phyloP scores from a whole-genome alignment of 495 filamentous ascomycete genomes.

The Talaromyces proteolyticus region DNA sequence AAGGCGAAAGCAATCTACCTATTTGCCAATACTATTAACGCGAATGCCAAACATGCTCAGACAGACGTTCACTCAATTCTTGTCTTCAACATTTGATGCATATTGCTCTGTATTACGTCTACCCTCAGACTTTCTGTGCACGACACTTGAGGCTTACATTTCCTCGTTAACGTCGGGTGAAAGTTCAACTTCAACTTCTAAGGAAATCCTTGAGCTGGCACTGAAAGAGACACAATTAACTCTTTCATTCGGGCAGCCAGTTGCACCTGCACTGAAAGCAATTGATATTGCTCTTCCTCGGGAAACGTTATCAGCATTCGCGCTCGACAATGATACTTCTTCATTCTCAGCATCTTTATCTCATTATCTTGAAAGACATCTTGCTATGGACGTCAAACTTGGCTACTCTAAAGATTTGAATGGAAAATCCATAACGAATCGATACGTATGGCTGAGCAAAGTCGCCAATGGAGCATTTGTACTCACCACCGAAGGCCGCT shows the following conservation, averaged over 20 bases:
- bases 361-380: conserved; percentile 36
- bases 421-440: conserved; percentile 11
- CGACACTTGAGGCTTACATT: conserved; percentile 24
- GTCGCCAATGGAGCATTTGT: conserved; percentile 50
- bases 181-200: neutral
- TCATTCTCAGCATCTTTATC: conserved; percentile 37
- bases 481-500: conserved; percentile 42
- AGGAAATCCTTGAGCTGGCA: conserved; percentile 19
- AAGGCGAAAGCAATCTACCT: conserved; percentile 26
- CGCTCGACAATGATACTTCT: conserved; percentile 13
- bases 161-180: conserved; percentile 8
- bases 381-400: conserved; percentile 44
- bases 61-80: conserved; percentile 42
- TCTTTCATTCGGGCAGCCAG: conserved; percentile 26
- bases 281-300: conserved; percentile 41
- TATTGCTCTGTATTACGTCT: conserved; percentile 37
- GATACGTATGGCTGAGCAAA: conserved; percentile 41
- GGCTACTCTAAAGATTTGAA: conserved; percentile 9
- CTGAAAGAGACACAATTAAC: conserved; percentile 36
- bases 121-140: conserved; percentile 31
- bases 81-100: conserved; percentile 46
- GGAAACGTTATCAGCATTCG: conserved; percentile 22
- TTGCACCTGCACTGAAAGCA: conserved; percentile 37
- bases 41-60: conserved; percentile 44
- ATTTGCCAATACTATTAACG: conserved; percentile 47